Percentiles rank a stretch among this genome's conserved stretches.
Evolutionary conservation across 306 rosid genomes (phyloP).

Genomic region (Clitoria ternatea): DNA sequence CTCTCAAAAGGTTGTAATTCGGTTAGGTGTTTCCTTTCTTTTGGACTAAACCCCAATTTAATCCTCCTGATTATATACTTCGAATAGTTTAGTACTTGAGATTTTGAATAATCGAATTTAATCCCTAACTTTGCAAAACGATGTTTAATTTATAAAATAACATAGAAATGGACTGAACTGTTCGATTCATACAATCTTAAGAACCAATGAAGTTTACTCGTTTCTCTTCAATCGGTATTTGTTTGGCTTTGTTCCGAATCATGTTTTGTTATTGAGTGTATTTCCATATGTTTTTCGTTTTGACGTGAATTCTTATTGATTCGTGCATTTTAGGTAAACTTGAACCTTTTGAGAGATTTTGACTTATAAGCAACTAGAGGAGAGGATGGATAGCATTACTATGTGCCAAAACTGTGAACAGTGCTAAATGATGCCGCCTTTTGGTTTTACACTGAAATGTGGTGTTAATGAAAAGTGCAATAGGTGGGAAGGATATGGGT

Average conservation of each 20-base stretch:
- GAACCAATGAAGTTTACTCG: too few species aligned
- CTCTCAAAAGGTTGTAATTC: conserved; percentile 56
- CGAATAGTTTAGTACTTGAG: too few species aligned
- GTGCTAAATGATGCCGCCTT: background rate
- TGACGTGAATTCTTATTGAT: too few species aligned
- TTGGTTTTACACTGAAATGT: background rate
- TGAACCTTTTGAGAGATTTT: background rate
- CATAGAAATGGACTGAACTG: too few species aligned
- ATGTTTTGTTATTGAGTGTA: background rate
- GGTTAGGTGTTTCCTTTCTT: background rate
- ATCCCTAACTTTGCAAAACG: too few species aligned
- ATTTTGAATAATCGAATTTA: too few species aligned
- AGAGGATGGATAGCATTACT: background rate
- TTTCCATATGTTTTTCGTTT: too few species aligned
- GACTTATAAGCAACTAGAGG: background rate
- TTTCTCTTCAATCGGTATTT: background rate
- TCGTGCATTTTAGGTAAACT: background rate
- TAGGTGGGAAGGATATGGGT: too few species aligned
- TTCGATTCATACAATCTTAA: too few species aligned
- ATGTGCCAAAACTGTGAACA: background rate
- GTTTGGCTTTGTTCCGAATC: background rate
- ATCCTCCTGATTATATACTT: too few species aligned
- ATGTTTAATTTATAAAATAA: too few species aligned
- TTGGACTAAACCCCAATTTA: too few species aligned
- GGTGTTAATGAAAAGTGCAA: background rate